Conservation (phyloP, 306 rosid species). For the Cicer arietinum region DNA sequence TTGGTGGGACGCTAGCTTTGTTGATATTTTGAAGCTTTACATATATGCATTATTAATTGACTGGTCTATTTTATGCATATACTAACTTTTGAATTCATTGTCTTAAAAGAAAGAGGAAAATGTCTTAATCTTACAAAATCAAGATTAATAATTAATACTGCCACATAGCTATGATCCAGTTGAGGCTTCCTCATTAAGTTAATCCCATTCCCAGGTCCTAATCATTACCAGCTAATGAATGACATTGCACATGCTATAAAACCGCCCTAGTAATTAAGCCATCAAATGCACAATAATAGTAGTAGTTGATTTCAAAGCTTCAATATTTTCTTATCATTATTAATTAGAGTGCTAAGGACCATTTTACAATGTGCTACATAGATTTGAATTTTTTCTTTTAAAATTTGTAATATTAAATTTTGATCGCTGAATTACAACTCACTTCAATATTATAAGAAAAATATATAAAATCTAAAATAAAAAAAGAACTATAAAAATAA, state of each 20-base stretch:
- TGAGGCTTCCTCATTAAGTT: slow-evolving; percentile 33
- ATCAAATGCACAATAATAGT: not conserved
- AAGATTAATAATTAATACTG: not conserved
- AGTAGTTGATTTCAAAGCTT: not conserved
- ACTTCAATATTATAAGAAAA: not conserved
- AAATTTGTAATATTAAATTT: not conserved
- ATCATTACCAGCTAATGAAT: slow-evolving; percentile 22
- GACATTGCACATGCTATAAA: not conserved
- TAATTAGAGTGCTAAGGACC: too few species aligned
- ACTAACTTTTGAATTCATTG: too few species aligned
- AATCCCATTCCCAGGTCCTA: slow-evolving; percentile 39
- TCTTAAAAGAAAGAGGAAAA: too few species aligned
- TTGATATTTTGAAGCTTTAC: slow-evolving; percentile 33
- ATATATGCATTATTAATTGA: slow-evolving; percentile 14
- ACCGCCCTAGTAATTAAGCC: not conserved
- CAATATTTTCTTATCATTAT: not conserved
- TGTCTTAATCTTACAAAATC: not conserved
- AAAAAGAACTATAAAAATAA: not conserved
- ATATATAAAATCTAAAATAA: too few species aligned
- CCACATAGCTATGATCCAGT: slow-evolving; percentile 6
- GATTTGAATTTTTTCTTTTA: not conserved
- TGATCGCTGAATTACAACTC: not conserved
- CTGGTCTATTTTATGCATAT: not conserved
- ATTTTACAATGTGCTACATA: too few species aligned
- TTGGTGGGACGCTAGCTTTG: slow-evolving; percentile 8